These are phyloP conservation scores for Baorangia bicolor DNA, from an alignment of 768 basidiomycete genomes.

Conservation along the genomic window DNA sequence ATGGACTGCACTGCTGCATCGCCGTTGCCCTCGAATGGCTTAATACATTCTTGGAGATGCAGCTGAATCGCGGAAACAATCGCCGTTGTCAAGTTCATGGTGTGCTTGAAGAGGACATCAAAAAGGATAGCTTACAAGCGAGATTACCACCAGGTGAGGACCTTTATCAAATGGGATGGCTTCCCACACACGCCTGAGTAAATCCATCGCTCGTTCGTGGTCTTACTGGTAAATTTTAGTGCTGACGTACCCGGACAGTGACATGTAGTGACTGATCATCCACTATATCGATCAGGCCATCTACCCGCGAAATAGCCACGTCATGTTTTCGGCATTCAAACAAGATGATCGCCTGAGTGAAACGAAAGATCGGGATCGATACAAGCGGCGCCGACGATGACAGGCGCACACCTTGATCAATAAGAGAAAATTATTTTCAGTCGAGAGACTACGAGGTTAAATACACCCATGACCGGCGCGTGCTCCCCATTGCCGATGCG, in stretches of 20 bases:
- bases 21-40: too few species aligned
- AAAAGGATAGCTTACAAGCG: conserved; percentile 1
- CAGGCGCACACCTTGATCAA: conserved; percentile 6
- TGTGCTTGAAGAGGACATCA: too few species aligned
- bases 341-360: conserved; percentile 1
- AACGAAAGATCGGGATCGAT: too few species aligned
- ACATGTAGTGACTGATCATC: background rate
- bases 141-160: conserved; percentile 1
- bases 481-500: background rate
- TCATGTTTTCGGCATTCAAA: conserved; percentile 8
- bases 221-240: rapidly evolving
- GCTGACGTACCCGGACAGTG: conserved; percentile 2
- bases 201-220: background rate
- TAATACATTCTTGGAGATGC: too few species aligned
- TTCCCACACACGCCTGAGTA: background rate
- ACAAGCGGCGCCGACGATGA: rapidly evolving
- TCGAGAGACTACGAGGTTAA: conserved; percentile 3
- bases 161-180: background rate
- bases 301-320: conserved; percentile 5
- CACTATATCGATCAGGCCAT: background rate
- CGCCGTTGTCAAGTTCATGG: background rate
- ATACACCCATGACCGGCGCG: background rate
- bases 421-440: conserved; percentile 7
- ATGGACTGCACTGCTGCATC: too few species aligned
- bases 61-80: too few species aligned